phyloP scores from a whole-genome alignment of 306 rosid species.

The Glycine latifolia region DNA sequence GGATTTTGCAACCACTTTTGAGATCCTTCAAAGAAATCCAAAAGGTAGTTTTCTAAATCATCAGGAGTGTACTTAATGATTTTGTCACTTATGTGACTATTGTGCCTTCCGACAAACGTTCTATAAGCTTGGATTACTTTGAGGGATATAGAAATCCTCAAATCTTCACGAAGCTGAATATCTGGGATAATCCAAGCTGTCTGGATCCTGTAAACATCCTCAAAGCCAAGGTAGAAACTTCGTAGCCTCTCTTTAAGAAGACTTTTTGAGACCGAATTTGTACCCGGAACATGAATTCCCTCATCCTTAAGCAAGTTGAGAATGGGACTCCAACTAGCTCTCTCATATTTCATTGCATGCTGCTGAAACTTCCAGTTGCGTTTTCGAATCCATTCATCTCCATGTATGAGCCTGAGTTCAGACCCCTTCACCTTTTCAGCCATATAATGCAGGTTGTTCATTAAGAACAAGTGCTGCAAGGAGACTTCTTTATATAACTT shows the following conservation, averaged over 20 bases:
- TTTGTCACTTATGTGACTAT: slow-evolving; percentile 66
- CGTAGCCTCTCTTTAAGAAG: slow-evolving; percentile 75
- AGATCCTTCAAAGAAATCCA: slow-evolving; percentile 89
- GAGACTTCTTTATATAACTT: slow-evolving; percentile 71
- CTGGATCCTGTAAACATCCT: slow-evolving; percentile 83
- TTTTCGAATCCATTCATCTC: slow-evolving; percentile 86
- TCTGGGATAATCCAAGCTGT: slow-evolving; percentile 81
- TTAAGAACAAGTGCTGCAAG: slow-evolving; percentile 85
- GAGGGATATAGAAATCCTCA: slow-evolving; percentile 74
- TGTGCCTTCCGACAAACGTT: slow-evolving; percentile 74
- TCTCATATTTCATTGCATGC: slow-evolving; percentile 78
- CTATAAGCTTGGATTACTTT: slow-evolving; percentile 85
- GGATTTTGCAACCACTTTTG: slow-evolving; percentile 69
- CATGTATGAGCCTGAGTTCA: slow-evolving; percentile 68
- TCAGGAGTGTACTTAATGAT: slow-evolving; percentile 73
- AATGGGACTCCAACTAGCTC: slow-evolving; percentile 86
- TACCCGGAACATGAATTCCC: slow-evolving; percentile 66
- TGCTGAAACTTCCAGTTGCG: slow-evolving; percentile 80
- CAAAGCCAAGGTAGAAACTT: slow-evolving; percentile 76
- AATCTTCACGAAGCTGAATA: slow-evolving; percentile 76
- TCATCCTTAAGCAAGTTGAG: slow-evolving; percentile 76
- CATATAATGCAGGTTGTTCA: slow-evolving; percentile 94
- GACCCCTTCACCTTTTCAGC: slow-evolving; percentile 87
- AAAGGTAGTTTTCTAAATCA: slow-evolving; percentile 75
- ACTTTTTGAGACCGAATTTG: slow-evolving; percentile 62